These are phyloP conservation scores for Colletotrichum endophyticum DNA, from an alignment of 2,329 filamentous ascomycete genomes.

Conservation along the genomic window DNA sequence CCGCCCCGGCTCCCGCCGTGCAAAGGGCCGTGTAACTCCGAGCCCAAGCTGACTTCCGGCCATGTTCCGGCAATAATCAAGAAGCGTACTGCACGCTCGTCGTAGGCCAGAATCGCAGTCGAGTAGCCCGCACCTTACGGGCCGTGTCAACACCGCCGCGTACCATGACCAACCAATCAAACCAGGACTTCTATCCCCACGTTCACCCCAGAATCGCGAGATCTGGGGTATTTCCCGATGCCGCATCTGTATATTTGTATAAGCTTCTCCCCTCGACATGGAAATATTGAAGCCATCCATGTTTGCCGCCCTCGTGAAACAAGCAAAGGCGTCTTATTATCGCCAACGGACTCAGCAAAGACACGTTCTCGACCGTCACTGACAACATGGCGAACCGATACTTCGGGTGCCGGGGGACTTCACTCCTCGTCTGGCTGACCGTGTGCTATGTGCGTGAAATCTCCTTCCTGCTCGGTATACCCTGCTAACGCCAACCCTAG, in stretches of 20 bases:
- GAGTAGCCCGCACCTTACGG: background rate
- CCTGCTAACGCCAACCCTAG: rapidly evolving
- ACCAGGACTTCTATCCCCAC: background rate
- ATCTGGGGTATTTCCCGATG: background rate
- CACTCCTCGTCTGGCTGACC: background rate
- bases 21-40: background rate
- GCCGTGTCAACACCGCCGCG: background rate
- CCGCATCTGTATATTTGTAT: background rate
- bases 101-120: background rate
- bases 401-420: background rate
- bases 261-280: background rate
- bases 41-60: background rate
- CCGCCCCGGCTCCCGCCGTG: background rate
- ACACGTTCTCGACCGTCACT: background rate
- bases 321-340: rapidly evolving
- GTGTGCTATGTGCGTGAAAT: rapidly evolving
- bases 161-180: background rate
- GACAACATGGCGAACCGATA: background rate
- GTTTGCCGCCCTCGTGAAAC: background rate
- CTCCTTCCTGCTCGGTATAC: rapidly evolving
- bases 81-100: rapidly evolving
- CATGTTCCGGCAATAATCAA: background rate
- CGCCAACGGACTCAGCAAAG: background rate
- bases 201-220: background rate
- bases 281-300: background rate